Conservation (phyloP, 352 stramenopile species). For the Phytophthora quininea region DNA sequence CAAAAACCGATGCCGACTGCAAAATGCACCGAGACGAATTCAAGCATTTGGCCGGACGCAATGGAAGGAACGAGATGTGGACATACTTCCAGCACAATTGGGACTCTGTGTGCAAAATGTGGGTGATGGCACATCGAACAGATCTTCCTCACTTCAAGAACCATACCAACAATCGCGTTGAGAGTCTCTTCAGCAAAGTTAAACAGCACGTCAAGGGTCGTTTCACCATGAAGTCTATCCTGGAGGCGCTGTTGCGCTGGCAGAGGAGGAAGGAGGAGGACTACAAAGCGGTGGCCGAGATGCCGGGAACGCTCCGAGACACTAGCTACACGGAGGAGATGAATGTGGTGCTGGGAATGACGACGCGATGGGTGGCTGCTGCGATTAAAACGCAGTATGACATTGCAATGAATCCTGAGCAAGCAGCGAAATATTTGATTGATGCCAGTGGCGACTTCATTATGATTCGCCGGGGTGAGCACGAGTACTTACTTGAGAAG, state of each 20-base stretch:
- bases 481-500: neutral
- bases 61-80: neutral
- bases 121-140: slow-evolving; percentile 15
- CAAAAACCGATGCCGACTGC: neutral
- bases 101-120: slow-evolving; percentile 10
- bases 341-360: slow-evolving; percentile 3
- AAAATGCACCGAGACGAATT: slow-evolving; percentile 9
- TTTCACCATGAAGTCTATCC: neutral
- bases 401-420: neutral
- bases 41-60: neutral
- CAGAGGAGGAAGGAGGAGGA: neutral
- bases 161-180: slow-evolving; percentile 18
- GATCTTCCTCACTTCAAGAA: slow-evolving; percentile 14
- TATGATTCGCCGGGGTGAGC: neutral
- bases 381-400: slow-evolving; percentile 10
- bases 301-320: neutral
- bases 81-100: slow-evolving; percentile 15
- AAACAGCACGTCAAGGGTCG: slow-evolving; percentile 5
- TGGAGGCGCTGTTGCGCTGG: neutral
- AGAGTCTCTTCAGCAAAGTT: slow-evolving; percentile 17
- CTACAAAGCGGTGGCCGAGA: neutral
- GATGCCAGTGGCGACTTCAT: neutral
- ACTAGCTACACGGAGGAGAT: slow-evolving; percentile 1
- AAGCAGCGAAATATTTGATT: neutral
- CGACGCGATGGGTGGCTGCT: slow-evolving; percentile 2